Evolutionary conservation across 2,329 filamentous ascomycete species (phyloP), one percentile per base, ranked within the genome.

Genomic region (Bretziella fagacearum): DNA sequence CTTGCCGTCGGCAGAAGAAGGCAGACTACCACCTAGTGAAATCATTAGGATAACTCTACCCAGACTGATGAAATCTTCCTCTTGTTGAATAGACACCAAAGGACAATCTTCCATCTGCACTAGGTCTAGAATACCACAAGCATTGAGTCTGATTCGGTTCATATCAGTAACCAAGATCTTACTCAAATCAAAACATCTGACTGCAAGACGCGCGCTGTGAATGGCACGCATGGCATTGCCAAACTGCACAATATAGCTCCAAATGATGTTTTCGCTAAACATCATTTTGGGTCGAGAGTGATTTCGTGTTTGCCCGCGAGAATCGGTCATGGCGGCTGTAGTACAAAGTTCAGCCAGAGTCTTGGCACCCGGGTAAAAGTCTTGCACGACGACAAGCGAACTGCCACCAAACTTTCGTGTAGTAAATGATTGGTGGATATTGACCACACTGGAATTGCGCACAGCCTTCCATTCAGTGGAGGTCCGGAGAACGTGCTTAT

Each of bases 181-280:
- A 62, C 77, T 89, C 10, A 84, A 71, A 50, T 91, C 84, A 39
- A 98, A 77, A 45, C 89, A 81, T 42, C 87, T 75, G 30, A 87
- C 89, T 18, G 91, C 89, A 33, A 96, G 69, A 17, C 83, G 82
- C 47, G 73, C 74, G 10, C 72, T 70, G 58, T 98, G 91, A 32
- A 98, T 89, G 0, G 82, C 74, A 58, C 84, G 89, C 29, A 98
- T 66, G 1, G 84, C 91, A 53, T 82, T 91, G 32, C 85, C 79
- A 52, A 98, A 80, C 60, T 98, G 91, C 4, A 87, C 81, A 51
- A 95, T 77, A 59, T 96, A 98, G 37, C 78, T 77, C 91, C 91
- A 98, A 1, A 98, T 63, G 1, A 84, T 70, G 48, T 78, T 74
- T 60, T 96, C 89, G 2, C 74, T 63, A 18, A 86, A 63, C 2